A percentile compares a stretch with the other conserved stretches of the same genome.
Conservation (phyloP, 176 grass and related monocot genomes). For the Areca catechu region DNA sequence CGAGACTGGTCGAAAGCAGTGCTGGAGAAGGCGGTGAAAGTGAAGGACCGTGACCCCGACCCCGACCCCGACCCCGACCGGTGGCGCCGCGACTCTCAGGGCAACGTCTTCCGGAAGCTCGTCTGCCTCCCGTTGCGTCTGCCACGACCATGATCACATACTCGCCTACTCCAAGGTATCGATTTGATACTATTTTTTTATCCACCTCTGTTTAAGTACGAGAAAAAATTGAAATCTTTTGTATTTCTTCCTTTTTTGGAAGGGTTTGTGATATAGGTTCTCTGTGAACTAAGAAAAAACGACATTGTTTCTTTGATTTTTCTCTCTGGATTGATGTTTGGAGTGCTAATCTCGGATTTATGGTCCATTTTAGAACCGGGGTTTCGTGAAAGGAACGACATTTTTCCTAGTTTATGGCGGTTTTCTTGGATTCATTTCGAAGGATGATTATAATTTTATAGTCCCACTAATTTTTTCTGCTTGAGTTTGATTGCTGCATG, state of each 20-base stretch:
- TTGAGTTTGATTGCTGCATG: too few relatives aligned
- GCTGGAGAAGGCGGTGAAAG: slow-evolving; percentile 87
- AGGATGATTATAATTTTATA: too few relatives aligned
- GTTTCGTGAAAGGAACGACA: too few relatives aligned
- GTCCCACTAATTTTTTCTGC: too few relatives aligned
- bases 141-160: slow-evolving; percentile 94
- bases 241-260: not conserved
- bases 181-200: not conserved
- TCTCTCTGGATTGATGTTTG: too few relatives aligned
- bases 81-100: slow-evolving; percentile 86
- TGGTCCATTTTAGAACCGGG: too few relatives aligned
- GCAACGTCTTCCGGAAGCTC: slow-evolving; percentile 89
- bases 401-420: too few relatives aligned
- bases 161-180: slow-evolving; percentile 73
- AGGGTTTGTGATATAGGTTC: not conserved
- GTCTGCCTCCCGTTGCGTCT: slow-evolving; percentile 85
- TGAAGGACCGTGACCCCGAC: slow-evolving; percentile 53
- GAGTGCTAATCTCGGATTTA: too few relatives aligned
- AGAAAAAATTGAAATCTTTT: too few relatives aligned
- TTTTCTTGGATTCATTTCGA: too few relatives aligned
- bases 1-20: slow-evolving; percentile 37
- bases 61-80: slow-evolving; percentile 66
- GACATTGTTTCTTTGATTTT: too few relatives aligned
- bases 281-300: too few relatives aligned
- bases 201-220: not conserved